Base-by-base conservation (phyloP, 257 asterid species). In the Capsicum pubescens region DNA sequence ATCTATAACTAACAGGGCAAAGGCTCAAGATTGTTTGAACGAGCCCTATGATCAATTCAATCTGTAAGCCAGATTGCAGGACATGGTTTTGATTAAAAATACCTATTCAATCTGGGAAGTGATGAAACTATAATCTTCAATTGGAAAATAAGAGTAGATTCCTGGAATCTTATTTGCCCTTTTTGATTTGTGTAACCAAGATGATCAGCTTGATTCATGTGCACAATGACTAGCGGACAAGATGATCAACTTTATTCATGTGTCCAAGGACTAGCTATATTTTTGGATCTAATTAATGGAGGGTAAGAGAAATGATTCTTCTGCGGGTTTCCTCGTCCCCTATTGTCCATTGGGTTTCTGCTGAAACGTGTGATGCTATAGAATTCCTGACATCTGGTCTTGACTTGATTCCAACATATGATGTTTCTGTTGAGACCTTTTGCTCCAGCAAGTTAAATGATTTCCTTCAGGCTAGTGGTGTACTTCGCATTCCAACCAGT, bases 281-380 rank as follows among this genome's bases (percentile, higher is more conserved):
- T 74, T 72, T 72, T 21, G 60, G 80, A 19, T 72, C 12, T 39
- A 67, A 67, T 67, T 39, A 67, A 67, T 67, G 74, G 74, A 35
- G 50, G 21, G 21, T 14, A 35, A 67, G 17, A 35, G 74, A 67
- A 42, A 39, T 69, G 77, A 39, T 42, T 69, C 55, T 69, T 69
- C 52, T 13, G 77, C 32, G 7, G 77, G 52, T 69, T 69, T 42
- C 50, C 55, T 69, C 26, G 50, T 39, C 77, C 77, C 42, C 77
- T 39, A 15, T 69, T 69, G 55, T 69, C 78, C 39, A 15, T 69
- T 16, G 78, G 54, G 26, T 69, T 69, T 8, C 32, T 39, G 13
- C 78, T 69, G 55, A 69, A 69, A 69, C 14, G 0, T 69, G 78
- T 69, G 77, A 69, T 16, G 13, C 55, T 39, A 26, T 26, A 16